A percentile compares a stretch with the other conserved stretches of the same genome.
phyloP scores from a whole-genome alignment of 345 rosid genomes.

The Rhizophora apiculata region DNA sequence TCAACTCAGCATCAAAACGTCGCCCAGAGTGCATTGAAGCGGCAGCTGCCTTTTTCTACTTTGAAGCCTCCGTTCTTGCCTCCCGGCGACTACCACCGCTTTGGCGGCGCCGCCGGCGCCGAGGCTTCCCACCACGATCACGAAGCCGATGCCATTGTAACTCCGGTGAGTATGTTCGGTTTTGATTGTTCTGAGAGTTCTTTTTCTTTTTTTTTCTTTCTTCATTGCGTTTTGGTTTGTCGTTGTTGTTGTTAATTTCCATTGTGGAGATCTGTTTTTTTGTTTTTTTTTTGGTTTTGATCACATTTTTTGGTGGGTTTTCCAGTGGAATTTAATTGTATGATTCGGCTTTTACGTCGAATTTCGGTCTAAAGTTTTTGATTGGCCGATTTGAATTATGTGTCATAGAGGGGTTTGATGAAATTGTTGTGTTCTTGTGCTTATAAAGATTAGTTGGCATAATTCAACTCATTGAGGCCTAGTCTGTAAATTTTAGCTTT shows the following conservation, averaged over 20 bases:
- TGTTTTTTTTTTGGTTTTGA: background rate
- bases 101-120: constrained; percentile 34
- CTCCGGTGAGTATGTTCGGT: constrained; percentile 48
- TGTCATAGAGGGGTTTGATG: background rate
- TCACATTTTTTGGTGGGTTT: background rate
- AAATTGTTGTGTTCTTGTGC: background rate
- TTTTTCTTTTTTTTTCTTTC: constrained; percentile 1
- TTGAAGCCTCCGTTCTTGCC: constrained; percentile 66
- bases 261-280: constrained; percentile 32
- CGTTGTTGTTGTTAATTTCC: background rate
- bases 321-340: background rate
- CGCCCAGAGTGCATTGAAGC: constrained; percentile 28
- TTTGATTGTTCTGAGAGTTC: background rate
- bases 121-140: constrained; percentile 45
- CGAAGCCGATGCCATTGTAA: constrained; percentile 51
- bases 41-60: constrained; percentile 56
- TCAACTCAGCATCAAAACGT: constrained; percentile 25
- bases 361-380: background rate
- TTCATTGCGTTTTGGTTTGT: constrained; percentile 1
- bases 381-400: background rate
- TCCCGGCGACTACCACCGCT: constrained; percentile 74
- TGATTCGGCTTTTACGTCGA: background rate
- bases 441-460: background rate
- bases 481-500: background rate
- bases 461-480: background rate